Evolutionary conservation across 306 rosid species (phyloP), one percentile per base, ranked within the genome.

Genomic region (Echinosophora koreensis): DNA sequence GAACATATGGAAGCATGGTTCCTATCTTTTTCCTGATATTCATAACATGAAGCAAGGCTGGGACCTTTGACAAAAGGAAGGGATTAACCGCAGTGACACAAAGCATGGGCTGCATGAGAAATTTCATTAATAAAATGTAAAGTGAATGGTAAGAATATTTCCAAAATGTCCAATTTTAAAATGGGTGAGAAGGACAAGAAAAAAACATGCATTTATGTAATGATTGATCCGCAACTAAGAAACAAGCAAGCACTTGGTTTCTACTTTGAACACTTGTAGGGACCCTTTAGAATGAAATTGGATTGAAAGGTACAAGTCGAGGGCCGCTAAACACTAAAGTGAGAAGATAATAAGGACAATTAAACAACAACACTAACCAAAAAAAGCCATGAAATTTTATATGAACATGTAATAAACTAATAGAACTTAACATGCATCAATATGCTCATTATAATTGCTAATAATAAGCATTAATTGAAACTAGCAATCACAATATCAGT

Each of bases 1-100:
- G 97, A 74, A 96, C 93, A 80, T 83, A 96, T 62, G 97, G 89
- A 88, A 96, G 90, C 86, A 96, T 83, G 18, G 78, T 81, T 58
- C 93, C 89, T 78, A 96, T 84, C 88, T 89, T 96, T 87, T 89
- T 92, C 79, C 99, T 91, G 78, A 96, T 52, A 72, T 83, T 89
- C 96, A 91, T 86, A 66, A 96, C 85, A 73, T 86, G 92, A 86
- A 82, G 94, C 89, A 96, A 77, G 76, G 99, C 90, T 6, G 97
- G 97, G 80, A 96, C 93, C 91, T 88, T 96, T 18, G 98, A 87
- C 90, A 96, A 89, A 73, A 96, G 99, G 89, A 89, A 84, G 44
- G 99, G 98, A 91, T 96, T 91, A 56, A 96, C 98, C 1, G 99
- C 99, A 82, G 98, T 89, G 82, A 96, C 97, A 76, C 99, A 96